Conservation (phyloP, 2,329 filamentous ascomycete species). For the Aspergillus sp. region DNA sequence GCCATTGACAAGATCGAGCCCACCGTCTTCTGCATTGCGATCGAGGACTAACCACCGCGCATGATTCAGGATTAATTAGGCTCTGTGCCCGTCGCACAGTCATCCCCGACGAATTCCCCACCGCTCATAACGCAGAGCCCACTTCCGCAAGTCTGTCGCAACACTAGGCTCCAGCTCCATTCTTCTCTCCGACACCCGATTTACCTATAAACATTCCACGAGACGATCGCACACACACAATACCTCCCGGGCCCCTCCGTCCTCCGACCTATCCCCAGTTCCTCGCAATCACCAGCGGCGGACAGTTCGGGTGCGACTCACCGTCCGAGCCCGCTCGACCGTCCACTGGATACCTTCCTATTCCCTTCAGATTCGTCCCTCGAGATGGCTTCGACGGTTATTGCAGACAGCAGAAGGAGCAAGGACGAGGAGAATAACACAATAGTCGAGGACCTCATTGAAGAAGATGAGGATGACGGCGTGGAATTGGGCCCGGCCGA, state of each 20-base stretch:
- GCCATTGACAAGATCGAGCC: slow-evolving; percentile 1
- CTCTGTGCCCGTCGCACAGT: background rate
- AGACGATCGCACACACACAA: slow-evolving; percentile 10
- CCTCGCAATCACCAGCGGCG: background rate
- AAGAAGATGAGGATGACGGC: slow-evolving; percentile 34
- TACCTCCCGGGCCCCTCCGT: background rate
- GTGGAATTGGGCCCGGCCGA: slow-evolving; percentile 27
- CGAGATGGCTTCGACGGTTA: slow-evolving; percentile 25
- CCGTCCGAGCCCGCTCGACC: background rate
- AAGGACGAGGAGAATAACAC: slow-evolving; percentile 28
- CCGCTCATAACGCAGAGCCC: slow-evolving; percentile 1
- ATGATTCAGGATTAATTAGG: background rate
- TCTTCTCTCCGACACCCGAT: slow-evolving; percentile 9
- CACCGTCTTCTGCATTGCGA: slow-evolving; percentile 6
- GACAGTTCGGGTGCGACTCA: background rate
- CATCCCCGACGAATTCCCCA: background rate
- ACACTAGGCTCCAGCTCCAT: slow-evolving; percentile 9
- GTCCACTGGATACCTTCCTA: background rate
- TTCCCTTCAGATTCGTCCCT: background rate
- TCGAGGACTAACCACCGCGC: slow-evolving; percentile 8
- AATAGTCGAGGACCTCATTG: slow-evolving; percentile 27
- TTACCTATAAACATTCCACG: slow-evolving; percentile 10
- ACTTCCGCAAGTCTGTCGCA: slow-evolving; percentile 5
- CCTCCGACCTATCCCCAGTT: background rate
- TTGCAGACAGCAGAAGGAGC: slow-evolving; percentile 21